Evolutionary conservation across 805 yeast genomes (phyloP).

Genomic region (Jamesozyma spencerorum): DNA sequence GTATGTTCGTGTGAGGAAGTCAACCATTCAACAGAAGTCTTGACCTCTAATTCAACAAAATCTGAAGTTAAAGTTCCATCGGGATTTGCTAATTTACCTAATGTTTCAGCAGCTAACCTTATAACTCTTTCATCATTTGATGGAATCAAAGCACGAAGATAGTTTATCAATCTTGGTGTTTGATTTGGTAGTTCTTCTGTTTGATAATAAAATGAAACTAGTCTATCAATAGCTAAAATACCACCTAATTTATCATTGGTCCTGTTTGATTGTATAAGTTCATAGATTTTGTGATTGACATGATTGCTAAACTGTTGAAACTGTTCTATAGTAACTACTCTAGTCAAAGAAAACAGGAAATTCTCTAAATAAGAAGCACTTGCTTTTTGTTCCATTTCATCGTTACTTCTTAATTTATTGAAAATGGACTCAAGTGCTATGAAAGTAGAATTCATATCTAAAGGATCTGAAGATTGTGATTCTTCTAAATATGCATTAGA

Average conservation of each 20-base stretch:
- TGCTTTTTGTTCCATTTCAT: slow-evolving; percentile 23
- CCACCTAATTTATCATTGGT: slow-evolving; percentile 71
- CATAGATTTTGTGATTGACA: slow-evolving; percentile 74
- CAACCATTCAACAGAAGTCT: slow-evolving; percentile 78
- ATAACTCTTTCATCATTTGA: slow-evolving; percentile 71
- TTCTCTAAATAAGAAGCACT: slow-evolving; percentile 60
- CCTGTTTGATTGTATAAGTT: slow-evolving; percentile 61
- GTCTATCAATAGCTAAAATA: slow-evolving; percentile 74
- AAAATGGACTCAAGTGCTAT: slow-evolving; percentile 22
- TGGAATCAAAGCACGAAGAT: slow-evolving; percentile 63
- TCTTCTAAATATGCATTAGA: background rate
- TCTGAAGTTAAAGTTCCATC: slow-evolving; percentile 73
- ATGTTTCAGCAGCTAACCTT: slow-evolving; percentile 70
- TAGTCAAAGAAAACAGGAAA: slow-evolving; percentile 57
- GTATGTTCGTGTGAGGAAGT: slow-evolving; percentile 35
- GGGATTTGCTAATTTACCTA: slow-evolving; percentile 78
- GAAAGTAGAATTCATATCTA: background rate
- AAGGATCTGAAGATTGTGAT: background rate
- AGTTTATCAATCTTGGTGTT: slow-evolving; percentile 75
- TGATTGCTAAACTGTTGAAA: slow-evolving; percentile 68
- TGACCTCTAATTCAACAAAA: slow-evolving; percentile 82
- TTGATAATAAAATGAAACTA: slow-evolving; percentile 72
- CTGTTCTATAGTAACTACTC: slow-evolving; percentile 72
- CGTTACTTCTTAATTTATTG: slow-evolving; percentile 24
- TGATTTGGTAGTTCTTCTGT: slow-evolving; percentile 73